Conservation (phyloP, 2,329 filamentous ascomycete species). For the Paramyrothecium roridum region DNA sequence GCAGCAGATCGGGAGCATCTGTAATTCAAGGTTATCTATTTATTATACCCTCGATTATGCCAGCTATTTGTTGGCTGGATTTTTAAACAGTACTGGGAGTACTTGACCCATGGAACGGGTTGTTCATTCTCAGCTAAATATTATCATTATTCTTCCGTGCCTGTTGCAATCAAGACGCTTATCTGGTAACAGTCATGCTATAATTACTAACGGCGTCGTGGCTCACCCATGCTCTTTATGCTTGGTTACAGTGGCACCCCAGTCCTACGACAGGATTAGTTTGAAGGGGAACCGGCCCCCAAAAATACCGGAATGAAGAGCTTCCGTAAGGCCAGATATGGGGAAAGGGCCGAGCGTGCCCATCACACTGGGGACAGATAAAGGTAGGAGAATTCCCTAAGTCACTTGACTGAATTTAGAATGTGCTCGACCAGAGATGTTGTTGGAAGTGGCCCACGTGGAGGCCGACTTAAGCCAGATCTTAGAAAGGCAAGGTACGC, state of each 20-base stretch:
- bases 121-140: too few relatives aligned
- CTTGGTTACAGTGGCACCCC: background rate
- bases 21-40: conserved; percentile 11
- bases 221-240: too few relatives aligned
- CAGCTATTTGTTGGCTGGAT: conserved; percentile 11
- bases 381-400: too few relatives aligned
- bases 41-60: conserved; percentile 14
- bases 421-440: background rate
- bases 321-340: background rate
- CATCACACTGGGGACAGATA: background rate
- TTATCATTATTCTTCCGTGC: background rate
- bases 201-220: too few relatives aligned
- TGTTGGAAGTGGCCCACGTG: background rate
- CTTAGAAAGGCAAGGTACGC: too few relatives aligned
- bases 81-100: background rate
- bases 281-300: background rate
- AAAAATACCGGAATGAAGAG: background rate
- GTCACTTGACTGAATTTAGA: too few relatives aligned
- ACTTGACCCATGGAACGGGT: too few relatives aligned
- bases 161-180: too few relatives aligned
- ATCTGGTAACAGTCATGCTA: too few relatives aligned
- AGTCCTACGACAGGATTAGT: background rate
- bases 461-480: background rate
- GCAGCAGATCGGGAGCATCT: conserved; percentile 7
- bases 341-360: background rate